Evolutionary conservation across 164 flowering plant species (phyloP), one percentile per base, ranked within the genome.

Genomic region (Chimonanthus praecox): DNA sequence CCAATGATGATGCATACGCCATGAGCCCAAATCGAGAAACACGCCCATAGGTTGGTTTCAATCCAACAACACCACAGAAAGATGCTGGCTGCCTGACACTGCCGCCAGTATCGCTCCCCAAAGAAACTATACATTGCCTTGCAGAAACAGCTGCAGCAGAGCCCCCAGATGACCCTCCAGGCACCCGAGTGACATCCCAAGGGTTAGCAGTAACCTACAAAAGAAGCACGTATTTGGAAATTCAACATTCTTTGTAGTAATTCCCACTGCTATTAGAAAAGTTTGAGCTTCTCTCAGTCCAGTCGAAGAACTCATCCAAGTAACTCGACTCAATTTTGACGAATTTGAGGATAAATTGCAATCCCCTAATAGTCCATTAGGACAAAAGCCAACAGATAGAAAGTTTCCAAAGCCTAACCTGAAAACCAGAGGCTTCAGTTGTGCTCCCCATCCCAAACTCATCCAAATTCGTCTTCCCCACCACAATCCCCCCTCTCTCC

Each of bases 21-120:
- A 95, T 92, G 50, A 95, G 93, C n/a, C 99, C 99, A 84, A 82
- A 92, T 81, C 99, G 87, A 58, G 99, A 95, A 18, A 95, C 91
- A 66, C 98, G 96, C 43, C 99, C 98, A 83, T 95, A 95, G 5
- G 98, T 95, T 62, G 99, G 99, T 82, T 95, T 95, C 76, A 95
- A 72, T 62, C 99, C 99, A 61, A 95, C 99, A 76, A 95, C 99
- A 63, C 98, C 99, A 84, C 99, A 95, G 77, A 95, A 95, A 5
- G 99, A 90, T 49, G 99, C 99, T 44, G 99, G 99, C 84, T 95
- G 99, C 82, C 99, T 83, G 1, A 95, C 97, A 85, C 99, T 95
- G 63, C 99, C 99, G 71, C 99, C 99, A 70, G 97, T 92, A 80
- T 95, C 99, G 79, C 97, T 92, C 68, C 99, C 99, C 80, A 95